Conservation (phyloP, 257 asterid genomes). For the Nemophila menziesii region DNA sequence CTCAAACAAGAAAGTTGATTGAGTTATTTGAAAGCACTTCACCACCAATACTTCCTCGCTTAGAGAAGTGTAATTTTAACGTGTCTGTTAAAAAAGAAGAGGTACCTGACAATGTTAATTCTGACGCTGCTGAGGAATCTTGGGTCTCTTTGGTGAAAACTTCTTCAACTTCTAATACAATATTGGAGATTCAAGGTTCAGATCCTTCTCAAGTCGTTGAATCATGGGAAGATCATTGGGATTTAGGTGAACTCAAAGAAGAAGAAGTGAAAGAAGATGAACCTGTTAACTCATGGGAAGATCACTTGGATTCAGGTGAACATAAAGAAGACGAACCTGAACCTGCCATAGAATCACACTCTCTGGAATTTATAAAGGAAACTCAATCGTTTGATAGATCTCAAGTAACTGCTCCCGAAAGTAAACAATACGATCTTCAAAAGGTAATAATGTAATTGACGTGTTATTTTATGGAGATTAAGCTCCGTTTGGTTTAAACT, state of each 20-base stretch:
- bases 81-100: slow-evolving; percentile 7
- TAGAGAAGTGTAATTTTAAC: slow-evolving; percentile 9
- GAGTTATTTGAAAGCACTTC: slow-evolving; percentile 33
- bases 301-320: too few species aligned
- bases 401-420: too few species aligned
- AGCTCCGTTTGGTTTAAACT: neutral
- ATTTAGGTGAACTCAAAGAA: slow-evolving; percentile 3
- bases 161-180: slow-evolving; percentile 17
- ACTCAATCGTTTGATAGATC: too few species aligned
- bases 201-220: slow-evolving; percentile 14
- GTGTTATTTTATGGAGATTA: neutral
- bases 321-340: too few species aligned
- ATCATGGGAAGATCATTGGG: slow-evolving; percentile 13
- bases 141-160: slow-evolving; percentile 43
- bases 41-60: slow-evolving; percentile 16
- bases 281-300: slow-evolving; percentile 5
- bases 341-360: too few species aligned
- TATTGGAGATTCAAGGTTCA: slow-evolving; percentile 4
- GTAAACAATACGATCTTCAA: too few species aligned
- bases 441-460: slow-evolving; percentile 18
- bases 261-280: too few species aligned
- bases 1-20: slow-evolving; percentile 30
- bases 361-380: too few species aligned
- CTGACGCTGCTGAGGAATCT: slow-evolving; percentile 11
- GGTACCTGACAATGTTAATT: slow-evolving; percentile 5